phyloP scores from a whole-genome alignment of 2,329 filamentous ascomycete species.

The Rhynchosporium secalis region DNA sequence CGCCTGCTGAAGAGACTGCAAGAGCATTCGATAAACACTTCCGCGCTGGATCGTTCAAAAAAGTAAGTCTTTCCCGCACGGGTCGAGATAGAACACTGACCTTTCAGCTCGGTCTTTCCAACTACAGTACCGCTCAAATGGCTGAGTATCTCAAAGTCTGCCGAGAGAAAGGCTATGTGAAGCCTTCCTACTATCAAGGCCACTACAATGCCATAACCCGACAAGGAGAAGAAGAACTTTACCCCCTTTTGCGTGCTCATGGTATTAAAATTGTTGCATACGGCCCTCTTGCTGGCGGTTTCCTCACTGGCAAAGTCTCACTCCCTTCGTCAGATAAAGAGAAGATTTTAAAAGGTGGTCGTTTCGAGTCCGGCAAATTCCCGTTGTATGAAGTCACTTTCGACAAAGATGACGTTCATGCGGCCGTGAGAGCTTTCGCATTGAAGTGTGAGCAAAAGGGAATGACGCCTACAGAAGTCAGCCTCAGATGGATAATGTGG shows the following conservation, averaged over 20 bases:
- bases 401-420: slow-evolving; percentile 36
- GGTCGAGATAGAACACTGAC: background rate
- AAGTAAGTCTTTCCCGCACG: background rate
- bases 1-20: slow-evolving; percentile 71
- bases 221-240: slow-evolving; percentile 69
- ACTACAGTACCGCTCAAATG: slow-evolving; percentile 81
- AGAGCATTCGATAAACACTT: slow-evolving; percentile 20
- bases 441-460: slow-evolving; percentile 44
- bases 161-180: slow-evolving; percentile 75
- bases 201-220: slow-evolving; percentile 83
- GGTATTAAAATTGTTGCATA: slow-evolving; percentile 75
- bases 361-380: slow-evolving; percentile 8
- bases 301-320: slow-evolving; percentile 39
- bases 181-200: slow-evolving; percentile 76
- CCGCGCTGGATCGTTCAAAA: slow-evolving; percentile 14
- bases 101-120: slow-evolving; percentile 67
- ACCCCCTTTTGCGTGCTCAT: slow-evolving; percentile 70
- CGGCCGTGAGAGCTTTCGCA: slow-evolving; percentile 42
- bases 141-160: slow-evolving; percentile 77
- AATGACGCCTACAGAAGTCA: slow-evolving; percentile 44
- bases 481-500: slow-evolving; percentile 45
- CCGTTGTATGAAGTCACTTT: slow-evolving; percentile 20
- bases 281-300: slow-evolving; percentile 48
- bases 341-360: slow-evolving; percentile 2
- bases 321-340: slow-evolving; percentile 2